Base-by-base conservation (phyloP, 768 basidiomycete genomes). In the Trametopsis cervina region DNA sequence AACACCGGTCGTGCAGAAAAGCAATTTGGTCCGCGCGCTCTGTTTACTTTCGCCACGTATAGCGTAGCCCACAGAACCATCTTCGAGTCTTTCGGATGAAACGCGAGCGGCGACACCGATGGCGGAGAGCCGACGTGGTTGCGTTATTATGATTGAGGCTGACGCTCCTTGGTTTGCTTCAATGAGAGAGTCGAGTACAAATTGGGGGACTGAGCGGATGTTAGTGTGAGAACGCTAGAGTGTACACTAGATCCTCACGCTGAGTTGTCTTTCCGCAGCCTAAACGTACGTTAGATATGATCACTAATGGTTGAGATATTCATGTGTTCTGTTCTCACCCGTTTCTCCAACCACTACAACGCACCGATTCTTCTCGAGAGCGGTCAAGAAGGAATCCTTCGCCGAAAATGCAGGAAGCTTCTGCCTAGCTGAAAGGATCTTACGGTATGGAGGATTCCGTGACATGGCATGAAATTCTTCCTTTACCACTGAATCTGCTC, bases 1-100 rank as follows among this genome's bases (percentile, higher is more conserved):
- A n/a, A 96, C 88, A 67, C 94, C 94, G 9, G 92, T 96, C 2
- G 94, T 97, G 60, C 91, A 92, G 59, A 95, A 96, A 17, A 94
- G 67, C 2, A 94, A 66, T 52, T 86, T 85, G 4, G 89, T 92
- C 27, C 74, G 73, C 20, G 71, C 69, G 9, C 70, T 70, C 41
- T 80, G 76, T 53, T 79, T 87, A 33, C 77, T 80, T 63, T 96
- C 91, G 11, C 93, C 94, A 39, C 94, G 78, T 46, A 96, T 92
- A 2, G 83, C 80, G 57, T 95, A 97, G 2, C 91, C 93, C 26
- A 91, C 83, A 7, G 81, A 84, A 2, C 82, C 83, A 46, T 89
- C 86, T 6, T 85, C 77, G 2, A 76, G 61, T 11, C 90, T 70
- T 63, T 97, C 94, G 23, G 82, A 68, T 15, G 90, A 87, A 25